phyloP scores from a whole-genome alignment of 495 filamentous ascomycete species.

The Daldinia grandis region DNA sequence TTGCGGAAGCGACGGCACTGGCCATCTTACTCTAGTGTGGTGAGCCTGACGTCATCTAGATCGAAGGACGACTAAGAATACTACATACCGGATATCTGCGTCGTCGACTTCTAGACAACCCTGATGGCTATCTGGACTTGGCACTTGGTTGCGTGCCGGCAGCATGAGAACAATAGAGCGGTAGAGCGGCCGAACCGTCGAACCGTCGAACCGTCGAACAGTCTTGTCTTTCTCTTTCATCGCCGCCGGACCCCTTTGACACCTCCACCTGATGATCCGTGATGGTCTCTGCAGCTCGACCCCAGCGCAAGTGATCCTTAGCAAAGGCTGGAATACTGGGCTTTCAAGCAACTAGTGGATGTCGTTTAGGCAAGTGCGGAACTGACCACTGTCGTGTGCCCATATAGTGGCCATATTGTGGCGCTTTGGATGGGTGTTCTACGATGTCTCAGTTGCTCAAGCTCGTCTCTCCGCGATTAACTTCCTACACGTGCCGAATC shows the following conservation, averaged over 20 bases:
- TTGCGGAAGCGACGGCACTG: conserved; percentile 16
- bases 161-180: conserved; percentile 16
- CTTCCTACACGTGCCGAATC: conserved; percentile 44
- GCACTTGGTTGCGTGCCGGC: conserved; percentile 7
- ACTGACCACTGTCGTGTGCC: conserved; percentile 29
- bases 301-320: conserved; percentile 32
- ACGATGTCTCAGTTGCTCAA: conserved; percentile 35
- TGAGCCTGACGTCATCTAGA: conserved; percentile 32
- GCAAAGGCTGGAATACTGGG: conserved; percentile 11
- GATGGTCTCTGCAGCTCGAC: conserved; percentile 29
- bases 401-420: conserved; percentile 21
- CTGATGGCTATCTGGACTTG: conserved; percentile 27
- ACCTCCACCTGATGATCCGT: conserved; percentile 23
- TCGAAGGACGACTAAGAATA: conserved; percentile 6
- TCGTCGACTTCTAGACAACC: conserved; percentile 15
- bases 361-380: conserved; percentile 21
- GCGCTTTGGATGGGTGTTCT: conserved; percentile 13
- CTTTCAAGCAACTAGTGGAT: conserved; percentile 10
- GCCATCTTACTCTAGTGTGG: conserved; percentile 11
- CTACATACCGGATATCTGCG: background rate
- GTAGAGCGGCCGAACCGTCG: background rate
- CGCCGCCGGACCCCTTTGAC: background rate
- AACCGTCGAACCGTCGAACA: too few species aligned
- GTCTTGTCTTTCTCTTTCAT: conserved; percentile 7
- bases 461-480: conserved; percentile 37